These are phyloP conservation scores for Nannizziopsis arthrosporioides DNA, from an alignment of 2,329 filamentous ascomycete genomes.

Conservation along the genomic window DNA sequence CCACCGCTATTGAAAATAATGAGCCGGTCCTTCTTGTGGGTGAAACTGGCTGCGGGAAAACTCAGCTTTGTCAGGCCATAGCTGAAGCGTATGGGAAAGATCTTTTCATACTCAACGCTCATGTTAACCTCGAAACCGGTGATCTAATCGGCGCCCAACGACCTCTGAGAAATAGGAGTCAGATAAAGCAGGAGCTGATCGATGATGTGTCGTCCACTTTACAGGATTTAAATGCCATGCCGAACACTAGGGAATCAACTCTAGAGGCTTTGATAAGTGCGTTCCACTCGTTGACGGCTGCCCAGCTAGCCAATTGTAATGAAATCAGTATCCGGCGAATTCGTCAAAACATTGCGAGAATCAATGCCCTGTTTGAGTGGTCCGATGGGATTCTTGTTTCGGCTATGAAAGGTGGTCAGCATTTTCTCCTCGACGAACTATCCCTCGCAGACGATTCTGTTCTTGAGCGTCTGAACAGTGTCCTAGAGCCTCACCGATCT, in stretches of 20 bases:
- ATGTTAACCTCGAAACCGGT: constrained; percentile 95
- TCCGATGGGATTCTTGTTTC: constrained; percentile 84
- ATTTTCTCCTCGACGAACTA: constrained; percentile 94
- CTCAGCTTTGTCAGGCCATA: constrained; percentile 84
- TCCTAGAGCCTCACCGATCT: constrained; percentile 76
- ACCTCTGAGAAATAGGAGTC: constrained; percentile 73
- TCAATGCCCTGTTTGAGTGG: constrained; percentile 90
- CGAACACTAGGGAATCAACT: constrained; percentile 25
- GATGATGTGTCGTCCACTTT: constrained; percentile 46
- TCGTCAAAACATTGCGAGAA: constrained; percentile 45
- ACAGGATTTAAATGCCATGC: constrained; percentile 21
- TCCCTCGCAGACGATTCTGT: constrained; percentile 97
- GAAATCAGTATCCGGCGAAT: constrained; percentile 35
- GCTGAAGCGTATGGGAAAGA: constrained; percentile 66
- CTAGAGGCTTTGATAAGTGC: constrained; percentile 47
- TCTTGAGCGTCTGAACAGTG: constrained; percentile 88
- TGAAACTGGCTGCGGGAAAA: constrained; percentile 96
- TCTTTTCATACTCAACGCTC: constrained; percentile 86
- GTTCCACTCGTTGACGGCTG: constrained; percentile 45
- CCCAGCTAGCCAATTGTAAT: constrained; percentile 39
- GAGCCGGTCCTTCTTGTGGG: constrained; percentile 91
- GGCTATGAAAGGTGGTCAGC: constrained; percentile 79
- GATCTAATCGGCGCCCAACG: constrained; percentile 93
- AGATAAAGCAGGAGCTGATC: constrained; percentile 54
- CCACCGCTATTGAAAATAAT: constrained; percentile 71